Conservation (phyloP, 2,329 filamentous ascomycete species). For the Fonsecaea monophora region DNA sequence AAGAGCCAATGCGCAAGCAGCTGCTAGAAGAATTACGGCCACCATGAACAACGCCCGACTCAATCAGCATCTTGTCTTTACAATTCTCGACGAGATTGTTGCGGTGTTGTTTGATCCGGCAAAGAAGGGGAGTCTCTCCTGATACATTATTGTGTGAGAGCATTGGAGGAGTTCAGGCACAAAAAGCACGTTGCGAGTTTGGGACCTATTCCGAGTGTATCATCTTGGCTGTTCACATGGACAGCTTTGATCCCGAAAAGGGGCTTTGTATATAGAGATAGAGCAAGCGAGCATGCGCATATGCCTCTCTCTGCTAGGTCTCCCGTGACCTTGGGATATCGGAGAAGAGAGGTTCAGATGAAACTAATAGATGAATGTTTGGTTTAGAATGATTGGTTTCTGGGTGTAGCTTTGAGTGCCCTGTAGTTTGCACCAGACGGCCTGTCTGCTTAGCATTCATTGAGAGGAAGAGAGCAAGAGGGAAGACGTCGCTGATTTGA, state of each 20-base stretch:
- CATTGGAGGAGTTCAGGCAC: neutral
- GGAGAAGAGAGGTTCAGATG: neutral
- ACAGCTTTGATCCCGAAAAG: neutral
- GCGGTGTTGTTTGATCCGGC: constrained; percentile 64
- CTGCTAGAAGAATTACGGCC: constrained; percentile 85
- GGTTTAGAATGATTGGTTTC: too few relatives aligned
- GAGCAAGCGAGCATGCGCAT: neutral
- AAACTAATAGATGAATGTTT: neutral
- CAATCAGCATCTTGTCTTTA: constrained; percentile 77
- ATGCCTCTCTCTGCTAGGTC: neutral
- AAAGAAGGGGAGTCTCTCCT: constrained; percentile 20
- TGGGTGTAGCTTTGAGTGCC: too few relatives aligned
- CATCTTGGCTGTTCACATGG: neutral
- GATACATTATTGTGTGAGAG: neutral
- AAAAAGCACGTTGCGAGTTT: neutral
- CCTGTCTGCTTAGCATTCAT: neutral
- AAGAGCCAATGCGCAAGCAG: constrained; percentile 85
- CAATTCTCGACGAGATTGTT: constrained; percentile 73
- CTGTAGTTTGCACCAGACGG: too few relatives aligned
- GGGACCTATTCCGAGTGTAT: neutral
- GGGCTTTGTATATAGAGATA: constrained; percentile 2
- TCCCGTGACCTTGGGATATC: neutral
- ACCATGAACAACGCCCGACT: constrained; percentile 88
- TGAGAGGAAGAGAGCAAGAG: neutral
- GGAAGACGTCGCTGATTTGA: too few relatives aligned